phyloP scores from a whole-genome alignment of 2,329 filamentous ascomycete genomes.

The Aschersonia sp. region DNA sequence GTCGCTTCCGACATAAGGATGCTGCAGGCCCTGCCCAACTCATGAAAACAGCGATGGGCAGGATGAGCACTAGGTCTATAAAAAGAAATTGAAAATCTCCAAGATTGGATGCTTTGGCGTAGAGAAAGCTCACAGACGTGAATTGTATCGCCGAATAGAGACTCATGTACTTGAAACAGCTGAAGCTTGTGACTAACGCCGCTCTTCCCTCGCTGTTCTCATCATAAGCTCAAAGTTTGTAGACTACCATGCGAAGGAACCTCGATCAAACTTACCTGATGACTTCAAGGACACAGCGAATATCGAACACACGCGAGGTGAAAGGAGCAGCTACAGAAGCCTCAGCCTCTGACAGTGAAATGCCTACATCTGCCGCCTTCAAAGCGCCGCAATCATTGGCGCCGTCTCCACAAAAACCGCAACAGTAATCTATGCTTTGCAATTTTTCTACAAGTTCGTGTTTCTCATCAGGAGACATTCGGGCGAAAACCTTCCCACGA shows the following conservation, averaged over 20 bases:
- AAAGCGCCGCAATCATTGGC: slow-evolving; percentile 95
- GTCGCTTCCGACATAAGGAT: slow-evolving; percentile 65
- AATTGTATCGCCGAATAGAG: slow-evolving; percentile 99
- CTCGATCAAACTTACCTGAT: slow-evolving; percentile 44
- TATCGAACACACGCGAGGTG: slow-evolving; percentile 89
- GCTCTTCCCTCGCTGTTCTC: slow-evolving; percentile 68
- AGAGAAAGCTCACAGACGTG: slow-evolving; percentile 90
- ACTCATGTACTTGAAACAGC: slow-evolving; percentile 99
- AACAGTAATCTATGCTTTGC: slow-evolving; percentile 89
- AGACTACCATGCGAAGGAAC: neutral
- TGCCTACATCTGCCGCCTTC: slow-evolving; percentile 94
- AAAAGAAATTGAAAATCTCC: slow-evolving; percentile 97
- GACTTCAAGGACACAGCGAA: slow-evolving; percentile 84
- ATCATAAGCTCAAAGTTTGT: neutral
- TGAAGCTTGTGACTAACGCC: slow-evolving; percentile 94
- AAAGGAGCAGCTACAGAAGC: slow-evolving; percentile 97
- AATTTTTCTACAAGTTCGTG: slow-evolving; percentile 95
- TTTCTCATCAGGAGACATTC: slow-evolving; percentile 98
- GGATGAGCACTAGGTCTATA: slow-evolving; percentile 82
- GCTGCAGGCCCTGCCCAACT: slow-evolving; percentile 84
- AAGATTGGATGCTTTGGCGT: slow-evolving; percentile 82
- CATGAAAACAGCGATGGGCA: slow-evolving; percentile 98
- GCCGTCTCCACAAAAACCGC: slow-evolving; percentile 91
- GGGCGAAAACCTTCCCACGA: slow-evolving; percentile 81
- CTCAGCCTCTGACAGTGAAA: slow-evolving; percentile 92